phyloP scores from a whole-genome alignment of 139 green algal species.

The Coelastrella sp. region DNA sequence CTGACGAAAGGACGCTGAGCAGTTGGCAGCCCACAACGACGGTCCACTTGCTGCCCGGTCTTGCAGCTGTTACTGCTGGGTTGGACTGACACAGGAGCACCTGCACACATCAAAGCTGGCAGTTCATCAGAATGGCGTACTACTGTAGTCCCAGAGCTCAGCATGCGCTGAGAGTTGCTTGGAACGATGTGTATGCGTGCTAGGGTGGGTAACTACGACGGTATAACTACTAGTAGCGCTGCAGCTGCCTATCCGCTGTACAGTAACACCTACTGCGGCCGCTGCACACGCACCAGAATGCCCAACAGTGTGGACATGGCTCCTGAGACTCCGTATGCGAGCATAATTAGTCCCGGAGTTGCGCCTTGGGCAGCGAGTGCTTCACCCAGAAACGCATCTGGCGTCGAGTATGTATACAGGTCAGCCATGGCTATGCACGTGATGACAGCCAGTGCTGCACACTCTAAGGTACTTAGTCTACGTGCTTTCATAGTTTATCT shows the following conservation, averaged over 20 bases:
- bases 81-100: conserved; percentile 19
- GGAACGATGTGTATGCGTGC: no score
- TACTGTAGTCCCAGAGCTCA: not conserved
- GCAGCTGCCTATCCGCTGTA: not conserved
- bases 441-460: not conserved
- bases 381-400: not conserved
- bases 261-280: not conserved
- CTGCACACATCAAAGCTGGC: not conserved
- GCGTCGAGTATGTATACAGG: not conserved
- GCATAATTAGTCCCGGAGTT: not conserved
- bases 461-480: not conserved
- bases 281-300: not conserved
- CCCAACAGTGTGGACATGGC: not conserved
- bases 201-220: no score
- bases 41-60: not conserved
- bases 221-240: not conserved
- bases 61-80: not conserved
- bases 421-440: not conserved
- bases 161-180: not conserved
- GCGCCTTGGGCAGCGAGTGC: not conserved
- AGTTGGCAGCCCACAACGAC: not conserved
- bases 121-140: not conserved
- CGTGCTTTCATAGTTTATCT: no score
- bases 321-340: not conserved
- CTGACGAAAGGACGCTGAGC: not conserved